Base-by-base conservation (phyloP, 2,329 filamentous ascomycete genomes). In the Penicillium psychrosexuale region DNA sequence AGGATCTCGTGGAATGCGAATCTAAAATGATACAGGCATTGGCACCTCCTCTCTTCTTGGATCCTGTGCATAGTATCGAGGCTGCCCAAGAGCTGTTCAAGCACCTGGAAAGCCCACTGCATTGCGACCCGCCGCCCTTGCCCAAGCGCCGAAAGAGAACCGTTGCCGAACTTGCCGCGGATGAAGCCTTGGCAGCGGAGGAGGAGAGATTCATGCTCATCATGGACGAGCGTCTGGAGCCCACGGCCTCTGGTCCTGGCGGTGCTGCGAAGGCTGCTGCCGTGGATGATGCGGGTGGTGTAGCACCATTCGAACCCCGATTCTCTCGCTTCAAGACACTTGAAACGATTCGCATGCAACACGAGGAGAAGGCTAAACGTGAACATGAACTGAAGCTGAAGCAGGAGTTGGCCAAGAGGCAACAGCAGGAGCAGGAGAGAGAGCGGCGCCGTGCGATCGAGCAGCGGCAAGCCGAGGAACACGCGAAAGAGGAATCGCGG, bases 311-410 rank as follows among this genome's bases (percentile, higher is more conserved):
- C 65, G 91, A 95, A 69, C 86, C 88, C 34, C 84, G 88, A 28
- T 97, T 97, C 69, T 91, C 94, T 63, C 85, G 89, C 36, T 97
- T 97, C 74, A 97, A 97, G 77, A 85, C 90, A 1, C 84, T 99
- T 40, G 90, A 91, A 55, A 89, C 90, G 55, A 96, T 97, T 64
- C 90, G 87, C 68, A 79, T 84, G 52, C 84, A 90, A 40, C 87
- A 91, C 57, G 85, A 86, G 27, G 90, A 95, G 69, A 88, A 86
- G 67, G 76, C 74, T 11, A 77, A 77, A 60, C 73, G 73, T 15
- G 77, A 80, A 42, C 74, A 78, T 27, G 78, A 79, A 56, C 69
- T 72, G 61, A 80, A 75, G 61, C 55, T 77, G 42, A 76, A 79
- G 51, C 74, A 80, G 51, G 81, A 86, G 52, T 68, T 78, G 45